Percentiles rank a stretch among this genome's conserved stretches.
Conservation (phyloP, 2,329 filamentous ascomycete genomes). For the Hypoxylon sp. region DNA sequence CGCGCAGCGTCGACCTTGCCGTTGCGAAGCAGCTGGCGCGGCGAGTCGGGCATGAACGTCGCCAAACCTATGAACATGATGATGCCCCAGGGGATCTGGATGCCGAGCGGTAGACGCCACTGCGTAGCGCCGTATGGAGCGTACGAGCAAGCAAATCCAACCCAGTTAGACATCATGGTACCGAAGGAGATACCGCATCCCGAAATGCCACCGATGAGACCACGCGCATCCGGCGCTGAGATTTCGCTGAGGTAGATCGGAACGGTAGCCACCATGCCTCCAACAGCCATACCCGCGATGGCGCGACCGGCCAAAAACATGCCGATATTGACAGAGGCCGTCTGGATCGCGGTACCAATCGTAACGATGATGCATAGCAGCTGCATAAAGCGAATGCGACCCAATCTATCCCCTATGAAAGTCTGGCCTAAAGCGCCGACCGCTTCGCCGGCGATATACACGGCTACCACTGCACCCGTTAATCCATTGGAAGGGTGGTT, state of each 20-base stretch:
- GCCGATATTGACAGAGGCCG: slow-evolving; percentile 67
- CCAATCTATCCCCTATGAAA: slow-evolving; percentile 66
- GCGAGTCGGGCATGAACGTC: slow-evolving; percentile 71
- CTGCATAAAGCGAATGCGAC: slow-evolving; percentile 68
- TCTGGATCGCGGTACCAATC: slow-evolving; percentile 68
- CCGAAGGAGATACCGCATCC: slow-evolving; percentile 70
- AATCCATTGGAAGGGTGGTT: slow-evolving; percentile 66
- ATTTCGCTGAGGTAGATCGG: slow-evolving; percentile 71
- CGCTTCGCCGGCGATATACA: slow-evolving; percentile 73
- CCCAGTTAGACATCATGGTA: slow-evolving; percentile 71
- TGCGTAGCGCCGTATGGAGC: slow-evolving; percentile 67
- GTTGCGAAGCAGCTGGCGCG: slow-evolving; percentile 65
- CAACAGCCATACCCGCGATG: slow-evolving; percentile 61
- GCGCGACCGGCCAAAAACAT: slow-evolving; percentile 67
- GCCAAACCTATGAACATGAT: slow-evolving; percentile 67
- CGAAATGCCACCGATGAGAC: slow-evolving; percentile 68
- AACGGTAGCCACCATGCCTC: slow-evolving; percentile 65
- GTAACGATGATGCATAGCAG: slow-evolving; percentile 69
- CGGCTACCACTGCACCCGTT: slow-evolving; percentile 69
- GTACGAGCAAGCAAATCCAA: slow-evolving; percentile 68
- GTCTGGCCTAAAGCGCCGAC: slow-evolving; percentile 68
- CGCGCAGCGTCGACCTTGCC: slow-evolving; percentile 65
- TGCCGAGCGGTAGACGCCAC: slow-evolving; percentile 68
- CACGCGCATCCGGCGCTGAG: slow-evolving; percentile 62
- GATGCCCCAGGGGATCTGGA: slow-evolving; percentile 70